A percentile compares a stretch with the other conserved stretches of the same genome.
These are phyloP conservation scores for Venturiaceae sp. DNA, from an alignment of 2,329 filamentous ascomycete genomes.

Conservation along the genomic window DNA sequence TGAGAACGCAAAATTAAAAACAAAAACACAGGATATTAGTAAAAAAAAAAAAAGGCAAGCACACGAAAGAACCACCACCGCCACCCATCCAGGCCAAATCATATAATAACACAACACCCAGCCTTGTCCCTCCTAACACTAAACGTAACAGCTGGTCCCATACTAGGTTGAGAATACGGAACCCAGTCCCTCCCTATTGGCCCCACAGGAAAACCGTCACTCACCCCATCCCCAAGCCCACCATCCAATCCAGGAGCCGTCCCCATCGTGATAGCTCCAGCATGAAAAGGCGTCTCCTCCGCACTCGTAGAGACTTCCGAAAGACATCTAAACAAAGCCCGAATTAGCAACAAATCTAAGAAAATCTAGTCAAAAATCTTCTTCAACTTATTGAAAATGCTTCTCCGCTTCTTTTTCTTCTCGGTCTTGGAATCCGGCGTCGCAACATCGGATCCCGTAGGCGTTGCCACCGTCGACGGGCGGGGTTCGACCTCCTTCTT, in stretches of 20 bases:
- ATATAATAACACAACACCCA: neutral
- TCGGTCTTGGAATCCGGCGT: slow-evolving; percentile 28
- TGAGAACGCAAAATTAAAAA: no score
- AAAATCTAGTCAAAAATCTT: slow-evolving; percentile 28
- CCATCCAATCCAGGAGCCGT: neutral
- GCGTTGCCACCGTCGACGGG: slow-evolving; percentile 17
- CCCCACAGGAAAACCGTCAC: neutral
- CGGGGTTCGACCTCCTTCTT: slow-evolving; percentile 14
- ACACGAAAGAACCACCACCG: neutral
- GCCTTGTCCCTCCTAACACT: neutral
- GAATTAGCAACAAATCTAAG: neutral
- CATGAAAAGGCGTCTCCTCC: neutral
- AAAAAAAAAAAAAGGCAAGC: no score
- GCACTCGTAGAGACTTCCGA: neutral
- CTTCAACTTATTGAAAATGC: slow-evolving; percentile 39
- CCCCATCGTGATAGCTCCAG: neutral
- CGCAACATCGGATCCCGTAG: slow-evolving; percentile 9
- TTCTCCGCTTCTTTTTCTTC: slow-evolving; percentile 39
- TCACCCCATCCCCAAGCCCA: neutral
- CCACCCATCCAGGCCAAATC: neutral
- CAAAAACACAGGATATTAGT: no score
- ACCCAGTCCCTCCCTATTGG: no score
- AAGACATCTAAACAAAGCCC: neutral
- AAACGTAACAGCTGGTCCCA: no score
- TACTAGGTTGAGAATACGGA: no score